A percentile compares a stretch with the other conserved stretches of the same genome.
phyloP scores from a whole-genome alignment of 306 rosid genomes.

The Lathyrus oleraceus region DNA sequence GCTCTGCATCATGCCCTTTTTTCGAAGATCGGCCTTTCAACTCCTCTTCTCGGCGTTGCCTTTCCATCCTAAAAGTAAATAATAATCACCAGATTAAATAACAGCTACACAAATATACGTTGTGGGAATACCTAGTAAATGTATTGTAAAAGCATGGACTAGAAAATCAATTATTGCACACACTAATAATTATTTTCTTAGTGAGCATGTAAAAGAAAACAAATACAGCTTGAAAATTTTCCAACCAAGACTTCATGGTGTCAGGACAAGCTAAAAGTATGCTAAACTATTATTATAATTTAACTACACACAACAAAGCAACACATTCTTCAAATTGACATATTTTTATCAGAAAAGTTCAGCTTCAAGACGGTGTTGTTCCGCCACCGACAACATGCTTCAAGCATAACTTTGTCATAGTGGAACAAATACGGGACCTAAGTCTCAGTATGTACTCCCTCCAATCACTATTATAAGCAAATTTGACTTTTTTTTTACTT shows the following conservation, averaged over 20 bases:
- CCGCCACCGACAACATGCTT: background rate
- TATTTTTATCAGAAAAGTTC: background rate
- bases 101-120: slow-evolving; percentile 2
- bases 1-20: slow-evolving; percentile 86
- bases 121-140: background rate
- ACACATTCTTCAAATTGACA: slow-evolving; percentile 13
- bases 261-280: slow-evolving; percentile 22
- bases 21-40: slow-evolving; percentile 69
- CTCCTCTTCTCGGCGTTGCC: slow-evolving; percentile 97
- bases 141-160: slow-evolving; percentile 1
- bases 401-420: background rate
- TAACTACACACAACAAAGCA: background rate
- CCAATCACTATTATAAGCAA: too few species aligned
- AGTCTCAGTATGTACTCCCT: background rate
- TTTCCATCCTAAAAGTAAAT: slow-evolving; percentile 76
- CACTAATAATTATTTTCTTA: background rate
- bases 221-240: background rate
- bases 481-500: too few species aligned
- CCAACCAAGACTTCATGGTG: background rate
- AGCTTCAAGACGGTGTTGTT: background rate
- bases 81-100: slow-evolving; percentile 1
- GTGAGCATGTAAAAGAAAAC: slow-evolving; percentile 8
- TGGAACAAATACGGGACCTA: background rate
- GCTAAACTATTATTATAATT: background rate
- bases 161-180: slow-evolving; percentile 21